Percentiles rank a stretch among this genome's conserved stretches.
These are phyloP conservation scores for Aspergillus affinis DNA, from an alignment of 495 filamentous ascomycete genomes.

Conservation along the genomic window DNA sequence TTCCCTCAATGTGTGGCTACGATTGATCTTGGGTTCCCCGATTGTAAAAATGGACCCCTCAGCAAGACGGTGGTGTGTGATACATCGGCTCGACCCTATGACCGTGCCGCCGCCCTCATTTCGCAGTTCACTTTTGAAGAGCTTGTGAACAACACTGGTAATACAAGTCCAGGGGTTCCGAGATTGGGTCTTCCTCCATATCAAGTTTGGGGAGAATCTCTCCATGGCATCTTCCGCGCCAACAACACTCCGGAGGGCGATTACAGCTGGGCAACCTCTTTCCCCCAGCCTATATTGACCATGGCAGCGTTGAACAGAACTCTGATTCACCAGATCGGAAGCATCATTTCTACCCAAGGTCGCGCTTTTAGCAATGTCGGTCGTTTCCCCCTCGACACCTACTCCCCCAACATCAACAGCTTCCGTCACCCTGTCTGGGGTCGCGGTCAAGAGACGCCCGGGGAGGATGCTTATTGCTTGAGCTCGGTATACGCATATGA, in stretches of 20 bases:
- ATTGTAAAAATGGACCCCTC: slow-evolving; percentile 34
- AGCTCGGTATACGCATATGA: slow-evolving; percentile 53
- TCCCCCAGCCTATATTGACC: slow-evolving; percentile 60
- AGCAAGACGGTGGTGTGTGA: slow-evolving; percentile 48
- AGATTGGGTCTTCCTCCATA: slow-evolving; percentile 58
- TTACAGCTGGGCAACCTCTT: slow-evolving; percentile 60
- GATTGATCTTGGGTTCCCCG: slow-evolving; percentile 32
- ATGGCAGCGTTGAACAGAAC: slow-evolving; percentile 61
- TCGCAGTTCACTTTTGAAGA: slow-evolving; percentile 51
- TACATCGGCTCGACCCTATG: slow-evolving; percentile 39
- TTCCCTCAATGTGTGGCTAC: slow-evolving; percentile 23
- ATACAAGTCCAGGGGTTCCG: slow-evolving; percentile 53
- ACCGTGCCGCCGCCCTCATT: slow-evolving; percentile 46
- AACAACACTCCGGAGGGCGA: slow-evolving; percentile 50
- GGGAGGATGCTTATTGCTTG: slow-evolving; percentile 60
- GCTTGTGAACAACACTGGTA: slow-evolving; percentile 58
- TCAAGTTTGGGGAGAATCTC: slow-evolving; percentile 47
- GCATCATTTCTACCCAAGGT: slow-evolving; percentile 60
- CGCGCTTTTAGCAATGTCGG: slow-evolving; percentile 66
- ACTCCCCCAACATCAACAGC: slow-evolving; percentile 69
- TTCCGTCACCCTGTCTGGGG: slow-evolving; percentile 64
- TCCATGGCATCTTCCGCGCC: slow-evolving; percentile 59
- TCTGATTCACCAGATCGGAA: slow-evolving; percentile 56
- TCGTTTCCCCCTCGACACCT: slow-evolving; percentile 58
- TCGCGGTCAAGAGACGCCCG: slow-evolving; percentile 61